A percentile compares a stretch with the other conserved stretches of the same genome.
phyloP scores from a whole-genome alignment of 2,329 filamentous ascomycete genomes.

The Exophiala calicioides region DNA sequence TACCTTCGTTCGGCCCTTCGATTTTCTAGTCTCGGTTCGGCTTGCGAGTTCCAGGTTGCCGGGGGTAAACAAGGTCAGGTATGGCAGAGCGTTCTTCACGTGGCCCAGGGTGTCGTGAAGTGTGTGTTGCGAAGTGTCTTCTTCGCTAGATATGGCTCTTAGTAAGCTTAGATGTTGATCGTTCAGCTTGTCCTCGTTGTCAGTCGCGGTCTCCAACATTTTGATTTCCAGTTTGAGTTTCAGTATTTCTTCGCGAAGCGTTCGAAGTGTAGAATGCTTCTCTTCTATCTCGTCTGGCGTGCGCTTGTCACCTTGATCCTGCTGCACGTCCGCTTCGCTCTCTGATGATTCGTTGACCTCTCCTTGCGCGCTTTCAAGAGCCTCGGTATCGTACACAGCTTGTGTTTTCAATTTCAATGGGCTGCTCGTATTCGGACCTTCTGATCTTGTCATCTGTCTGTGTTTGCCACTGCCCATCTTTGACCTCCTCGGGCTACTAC shows the following conservation, averaged over 20 bases:
- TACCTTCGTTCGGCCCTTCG: slow-evolving; percentile 16
- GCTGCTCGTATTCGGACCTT: slow-evolving; percentile 26
- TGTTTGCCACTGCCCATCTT: slow-evolving; percentile 23
- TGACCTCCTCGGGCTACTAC: slow-evolving; percentile 29
- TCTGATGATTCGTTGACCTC: slow-evolving; percentile 16
- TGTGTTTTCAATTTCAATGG: slow-evolving; percentile 28
- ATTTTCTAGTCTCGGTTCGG: slow-evolving; percentile 12
- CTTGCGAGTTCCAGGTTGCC: slow-evolving; percentile 23
- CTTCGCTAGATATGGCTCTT: not conserved
- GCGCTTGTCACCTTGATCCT: slow-evolving; percentile 14
- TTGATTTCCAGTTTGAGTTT: slow-evolving; percentile 9
- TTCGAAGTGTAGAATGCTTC: slow-evolving; percentile 11
- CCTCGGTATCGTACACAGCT: slow-evolving; percentile 2
- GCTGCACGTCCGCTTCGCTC: slow-evolving; percentile 13
- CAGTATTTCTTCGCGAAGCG: slow-evolving; percentile 12
- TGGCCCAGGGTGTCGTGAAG: not conserved
- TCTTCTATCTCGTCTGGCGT: slow-evolving; percentile 5
- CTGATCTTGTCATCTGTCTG: slow-evolving; percentile 13
- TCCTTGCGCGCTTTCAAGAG: slow-evolving; percentile 1
- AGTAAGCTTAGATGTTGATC: slow-evolving; percentile 11
- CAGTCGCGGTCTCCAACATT: slow-evolving; percentile 14
- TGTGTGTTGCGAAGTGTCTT: not conserved
- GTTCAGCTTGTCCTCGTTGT: slow-evolving; percentile 7
- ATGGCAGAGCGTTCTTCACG: slow-evolving; percentile 2
- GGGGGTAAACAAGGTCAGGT: slow-evolving; percentile 30